Conservation (phyloP, 1,284 basidiomycete genomes). For the Irpex sp. region DNA sequence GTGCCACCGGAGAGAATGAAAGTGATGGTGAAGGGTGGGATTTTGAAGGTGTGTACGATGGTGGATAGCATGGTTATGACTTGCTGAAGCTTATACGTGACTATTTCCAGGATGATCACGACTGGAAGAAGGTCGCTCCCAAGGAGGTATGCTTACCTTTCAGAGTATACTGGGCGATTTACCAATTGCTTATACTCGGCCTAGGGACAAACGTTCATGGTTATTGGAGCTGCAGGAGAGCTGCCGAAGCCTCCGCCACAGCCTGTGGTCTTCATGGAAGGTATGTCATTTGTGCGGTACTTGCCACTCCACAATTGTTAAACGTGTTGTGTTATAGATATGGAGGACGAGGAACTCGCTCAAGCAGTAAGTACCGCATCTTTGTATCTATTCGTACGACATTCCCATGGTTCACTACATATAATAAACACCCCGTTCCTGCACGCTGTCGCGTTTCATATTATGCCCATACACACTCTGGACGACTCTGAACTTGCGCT, state of each 20-base stretch:
- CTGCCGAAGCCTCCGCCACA: constrained; percentile 84
- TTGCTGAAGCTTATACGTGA: background rate
- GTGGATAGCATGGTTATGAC: background rate
- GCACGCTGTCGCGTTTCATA: background rate
- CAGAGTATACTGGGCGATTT: background rate
- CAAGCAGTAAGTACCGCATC: constrained; percentile 55
- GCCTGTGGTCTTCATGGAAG: constrained; percentile 80
- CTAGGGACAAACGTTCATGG: constrained; percentile 78
- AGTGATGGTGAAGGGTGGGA: constrained; percentile 94
- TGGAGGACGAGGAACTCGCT: constrained; percentile 81
- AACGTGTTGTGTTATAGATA: constrained; percentile 49
- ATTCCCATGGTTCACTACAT: background rate
- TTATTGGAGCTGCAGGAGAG: constrained; percentile 90
- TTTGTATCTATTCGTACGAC: background rate
- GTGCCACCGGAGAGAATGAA: constrained; percentile 93
- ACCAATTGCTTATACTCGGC: background rate
- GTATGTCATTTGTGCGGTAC: constrained; percentile 27
- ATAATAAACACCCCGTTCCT: background rate
- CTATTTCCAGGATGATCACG: constrained; percentile 70
- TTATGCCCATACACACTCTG: background rate
- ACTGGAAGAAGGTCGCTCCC: constrained; percentile 78
- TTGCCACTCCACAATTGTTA: background rate
- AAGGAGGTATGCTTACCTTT: constrained; percentile 56
- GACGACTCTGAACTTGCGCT: background rate
- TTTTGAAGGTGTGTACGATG: constrained; percentile 66